Evolutionary conservation across 2,329 filamentous ascomycete species (phyloP).

Genomic region (Fonsecaea multimorphosa): DNA sequence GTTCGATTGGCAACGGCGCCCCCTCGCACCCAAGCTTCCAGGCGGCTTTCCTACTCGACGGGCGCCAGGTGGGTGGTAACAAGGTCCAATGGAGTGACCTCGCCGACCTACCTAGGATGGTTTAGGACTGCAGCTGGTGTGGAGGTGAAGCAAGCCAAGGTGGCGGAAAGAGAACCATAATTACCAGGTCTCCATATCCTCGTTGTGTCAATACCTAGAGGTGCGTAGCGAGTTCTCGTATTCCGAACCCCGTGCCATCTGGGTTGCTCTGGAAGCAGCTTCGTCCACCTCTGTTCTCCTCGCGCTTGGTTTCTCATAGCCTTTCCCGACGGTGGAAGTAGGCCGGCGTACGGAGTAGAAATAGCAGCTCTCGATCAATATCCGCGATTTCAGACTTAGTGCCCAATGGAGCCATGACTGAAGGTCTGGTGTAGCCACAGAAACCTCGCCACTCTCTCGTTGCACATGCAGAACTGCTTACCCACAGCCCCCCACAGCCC

Average conservation of each 20-base stretch:
- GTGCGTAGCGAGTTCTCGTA: background rate
- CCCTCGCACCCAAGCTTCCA: background rate
- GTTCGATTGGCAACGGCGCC: background rate
- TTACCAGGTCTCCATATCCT: conserved; percentile 3
- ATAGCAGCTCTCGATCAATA: background rate
- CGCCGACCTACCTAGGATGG: background rate
- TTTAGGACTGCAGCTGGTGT: background rate
- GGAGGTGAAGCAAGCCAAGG: background rate
- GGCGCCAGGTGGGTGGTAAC: background rate
- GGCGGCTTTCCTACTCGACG: background rate
- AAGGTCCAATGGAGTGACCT: conserved; percentile 3
- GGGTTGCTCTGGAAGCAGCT: background rate
- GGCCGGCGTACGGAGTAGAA: background rate
- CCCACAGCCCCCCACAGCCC: background rate
- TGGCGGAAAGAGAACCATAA: background rate
- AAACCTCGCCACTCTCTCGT: background rate
- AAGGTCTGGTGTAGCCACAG: background rate
- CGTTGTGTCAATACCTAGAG: background rate
- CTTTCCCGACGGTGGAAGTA: background rate
- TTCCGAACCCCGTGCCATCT: conserved; percentile 9
- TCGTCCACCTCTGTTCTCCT: background rate
- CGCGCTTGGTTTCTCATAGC: background rate
- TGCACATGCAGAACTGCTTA: background rate
- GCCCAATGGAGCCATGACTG: background rate
- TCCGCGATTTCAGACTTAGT: background rate